Evolutionary conservation across 257 asterid genomes (phyloP).

Genomic region (Solanum bulbocastanum): DNA sequence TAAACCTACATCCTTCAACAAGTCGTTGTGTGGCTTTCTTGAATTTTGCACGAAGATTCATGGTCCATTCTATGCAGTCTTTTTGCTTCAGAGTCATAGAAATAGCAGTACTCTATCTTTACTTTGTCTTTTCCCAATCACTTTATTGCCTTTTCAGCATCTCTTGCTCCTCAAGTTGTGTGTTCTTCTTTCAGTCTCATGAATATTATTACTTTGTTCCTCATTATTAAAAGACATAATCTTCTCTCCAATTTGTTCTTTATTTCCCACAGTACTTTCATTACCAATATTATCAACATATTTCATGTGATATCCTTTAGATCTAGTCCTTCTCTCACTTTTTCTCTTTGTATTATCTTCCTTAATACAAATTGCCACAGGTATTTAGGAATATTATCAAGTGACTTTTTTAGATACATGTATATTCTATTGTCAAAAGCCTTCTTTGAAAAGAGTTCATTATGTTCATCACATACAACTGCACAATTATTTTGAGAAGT

Average conservation of each 20-base stretch:
- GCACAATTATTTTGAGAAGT: no score
- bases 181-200: neutral
- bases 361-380: neutral
- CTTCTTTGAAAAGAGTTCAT: no score
- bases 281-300: no score
- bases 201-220: neutral
- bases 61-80: no score
- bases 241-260: neutral
- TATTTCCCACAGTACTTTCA: no score
- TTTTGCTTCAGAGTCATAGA: neutral
- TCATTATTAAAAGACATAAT: neutral
- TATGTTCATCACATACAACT: no score
- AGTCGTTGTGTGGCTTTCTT: neutral
- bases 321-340: neutral
- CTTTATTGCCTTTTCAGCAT: neutral
- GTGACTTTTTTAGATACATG: no score
- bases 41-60: neutral
- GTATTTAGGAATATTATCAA: no score
- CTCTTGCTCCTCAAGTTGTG: neutral
- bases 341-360: neutral
- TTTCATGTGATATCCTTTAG: neutral
- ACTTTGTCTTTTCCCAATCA: neutral
- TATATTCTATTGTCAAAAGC: no score
- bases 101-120: no score
- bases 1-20: conserved; percentile 19